Evolutionary conservation across 352 stramenopile species (phyloP).

Genomic region (Aphanomyces euteiches): DNA sequence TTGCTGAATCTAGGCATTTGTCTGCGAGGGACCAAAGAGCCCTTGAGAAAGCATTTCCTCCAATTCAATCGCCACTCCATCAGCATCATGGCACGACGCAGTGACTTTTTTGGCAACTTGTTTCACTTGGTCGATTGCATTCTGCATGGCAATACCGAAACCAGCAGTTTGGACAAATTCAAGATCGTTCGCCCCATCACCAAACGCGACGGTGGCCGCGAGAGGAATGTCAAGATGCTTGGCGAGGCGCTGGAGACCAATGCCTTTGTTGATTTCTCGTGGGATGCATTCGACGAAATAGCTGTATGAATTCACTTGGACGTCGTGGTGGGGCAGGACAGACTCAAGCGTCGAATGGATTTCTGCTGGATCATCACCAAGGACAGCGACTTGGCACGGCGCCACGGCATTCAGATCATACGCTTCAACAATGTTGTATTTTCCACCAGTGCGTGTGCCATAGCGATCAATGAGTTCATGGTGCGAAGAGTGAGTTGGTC

Average conservation of each 20-base stretch:
- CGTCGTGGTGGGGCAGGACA: neutral
- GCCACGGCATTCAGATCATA: conserved; percentile 7
- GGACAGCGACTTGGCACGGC: conserved; percentile 21
- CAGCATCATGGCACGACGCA: conserved; percentile 45
- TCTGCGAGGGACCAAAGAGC: neutral
- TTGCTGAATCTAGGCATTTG: neutral
- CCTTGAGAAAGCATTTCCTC: conserved; percentile 22
- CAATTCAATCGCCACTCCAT: conserved; percentile 32
- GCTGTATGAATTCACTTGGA: conserved; percentile 24
- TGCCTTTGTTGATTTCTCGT: conserved; percentile 46
- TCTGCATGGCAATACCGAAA: conserved; percentile 56
- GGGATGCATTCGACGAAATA: conserved; percentile 28
- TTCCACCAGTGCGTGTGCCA: conserved; percentile 17
- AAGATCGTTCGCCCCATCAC: conserved; percentile 69
- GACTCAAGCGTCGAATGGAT: conserved; percentile 8
- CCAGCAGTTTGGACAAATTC: conserved; percentile 56
- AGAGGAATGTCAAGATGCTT: conserved; percentile 37
- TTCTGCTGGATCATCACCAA: conserved; percentile 17
- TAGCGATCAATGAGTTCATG: conserved; percentile 27
- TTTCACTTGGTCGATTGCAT: conserved; percentile 45
- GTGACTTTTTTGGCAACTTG: conserved; percentile 41
- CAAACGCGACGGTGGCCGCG: conserved; percentile 51
- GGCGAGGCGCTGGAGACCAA: conserved; percentile 45
- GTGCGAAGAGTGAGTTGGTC: conserved; percentile 16
- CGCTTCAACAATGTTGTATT: conserved; percentile 21